A percentile compares a stretch with the other conserved stretches of the same genome.
These are phyloP conservation scores for Podospora appendiculata DNA, from an alignment of 495 filamentous ascomycete species.

Conservation along the genomic window DNA sequence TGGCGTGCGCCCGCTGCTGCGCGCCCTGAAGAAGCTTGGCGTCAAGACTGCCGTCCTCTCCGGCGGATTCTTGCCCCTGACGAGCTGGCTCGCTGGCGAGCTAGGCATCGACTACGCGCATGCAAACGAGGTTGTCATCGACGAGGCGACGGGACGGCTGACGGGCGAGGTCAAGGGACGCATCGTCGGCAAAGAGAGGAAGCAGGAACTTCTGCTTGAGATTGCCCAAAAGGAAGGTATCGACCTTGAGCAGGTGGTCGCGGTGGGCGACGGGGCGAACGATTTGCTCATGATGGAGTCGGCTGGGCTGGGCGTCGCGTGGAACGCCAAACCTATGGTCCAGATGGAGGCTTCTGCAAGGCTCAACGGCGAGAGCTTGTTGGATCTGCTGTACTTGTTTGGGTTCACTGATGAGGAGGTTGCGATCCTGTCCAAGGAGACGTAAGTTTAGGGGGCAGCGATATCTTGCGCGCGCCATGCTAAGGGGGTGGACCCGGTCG, in stretches of 20 bases:
- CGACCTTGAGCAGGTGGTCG: slow-evolving; percentile 65
- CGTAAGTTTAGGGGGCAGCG: not conserved
- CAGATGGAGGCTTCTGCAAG: slow-evolving; percentile 78
- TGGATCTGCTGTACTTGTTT: slow-evolving; percentile 78
- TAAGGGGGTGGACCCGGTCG: too few species aligned
- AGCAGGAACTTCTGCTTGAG: slow-evolving; percentile 64
- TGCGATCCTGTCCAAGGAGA: slow-evolving; percentile 28
- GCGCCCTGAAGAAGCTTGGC: slow-evolving; percentile 63
- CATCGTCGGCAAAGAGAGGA: slow-evolving; percentile 78
- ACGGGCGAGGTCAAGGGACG: slow-evolving; percentile 72
- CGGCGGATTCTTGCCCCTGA: slow-evolving; percentile 85
- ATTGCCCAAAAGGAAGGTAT: slow-evolving; percentile 71
- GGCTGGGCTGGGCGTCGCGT: slow-evolving; percentile 86
- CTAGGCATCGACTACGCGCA: slow-evolving; percentile 79
- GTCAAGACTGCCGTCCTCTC: slow-evolving; percentile 83
- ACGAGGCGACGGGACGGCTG: slow-evolving; percentile 52
- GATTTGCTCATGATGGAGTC: slow-evolving; percentile 87
- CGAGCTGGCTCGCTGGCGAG: slow-evolving; percentile 71
- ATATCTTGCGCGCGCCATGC: too few species aligned
- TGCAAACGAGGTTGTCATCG: slow-evolving; percentile 75
- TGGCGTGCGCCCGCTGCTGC: slow-evolving; percentile 68
- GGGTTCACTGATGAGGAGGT: slow-evolving; percentile 66
- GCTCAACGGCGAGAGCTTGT: slow-evolving; percentile 70
- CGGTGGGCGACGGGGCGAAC: slow-evolving; percentile 91
- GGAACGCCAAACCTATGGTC: slow-evolving; percentile 87